phyloP scores from a whole-genome alignment of 2,329 filamentous ascomycete species.

The Aspergillus fumigatiaffinis region DNA sequence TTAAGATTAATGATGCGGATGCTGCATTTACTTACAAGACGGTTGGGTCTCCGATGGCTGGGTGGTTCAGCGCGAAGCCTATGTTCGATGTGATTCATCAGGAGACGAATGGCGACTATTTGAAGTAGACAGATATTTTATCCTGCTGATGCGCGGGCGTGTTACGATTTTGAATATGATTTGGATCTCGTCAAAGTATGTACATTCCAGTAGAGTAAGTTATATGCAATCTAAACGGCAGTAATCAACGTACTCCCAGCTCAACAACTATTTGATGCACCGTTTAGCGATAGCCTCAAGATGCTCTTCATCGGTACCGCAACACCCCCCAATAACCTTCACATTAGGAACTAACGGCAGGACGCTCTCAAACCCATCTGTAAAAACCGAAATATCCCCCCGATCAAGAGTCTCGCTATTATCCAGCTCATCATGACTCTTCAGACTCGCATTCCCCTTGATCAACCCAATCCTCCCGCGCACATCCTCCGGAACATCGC shows the following conservation, averaged over 20 bases:
- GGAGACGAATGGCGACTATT: slow-evolving; percentile 55
- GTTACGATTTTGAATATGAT: not conserved
- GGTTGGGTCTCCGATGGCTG: slow-evolving; percentile 58
- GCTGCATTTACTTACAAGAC: slow-evolving; percentile 64
- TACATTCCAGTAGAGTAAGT: not conserved
- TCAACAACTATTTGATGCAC: not conserved
- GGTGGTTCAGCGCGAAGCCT: slow-evolving; percentile 69
- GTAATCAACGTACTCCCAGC: too few species aligned
- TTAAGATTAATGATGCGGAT: slow-evolving; percentile 66
- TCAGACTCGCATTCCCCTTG: slow-evolving; percentile 4
- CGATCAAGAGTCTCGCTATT: slow-evolving; percentile 4
- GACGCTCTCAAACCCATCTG: not conserved
- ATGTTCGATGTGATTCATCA: slow-evolving; percentile 66
- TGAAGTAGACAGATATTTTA: slow-evolving; percentile 34
- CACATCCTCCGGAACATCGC: not conserved
- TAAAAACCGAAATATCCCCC: slow-evolving; percentile 1
- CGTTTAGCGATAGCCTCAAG: slow-evolving; percentile 1
- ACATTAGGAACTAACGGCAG: slow-evolving; percentile 1
- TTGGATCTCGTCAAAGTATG: not conserved
- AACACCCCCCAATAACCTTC: slow-evolving; percentile 8
- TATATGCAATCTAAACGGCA: not conserved
- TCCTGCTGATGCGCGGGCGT: not conserved
- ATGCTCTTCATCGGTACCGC: slow-evolving; percentile 13
- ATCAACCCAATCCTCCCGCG: not conserved
- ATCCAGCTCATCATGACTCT: slow-evolving; percentile 5